Conservation (phyloP, 1,284 basidiomycete genomes). For the Heterobasidion occidentale region DNA sequence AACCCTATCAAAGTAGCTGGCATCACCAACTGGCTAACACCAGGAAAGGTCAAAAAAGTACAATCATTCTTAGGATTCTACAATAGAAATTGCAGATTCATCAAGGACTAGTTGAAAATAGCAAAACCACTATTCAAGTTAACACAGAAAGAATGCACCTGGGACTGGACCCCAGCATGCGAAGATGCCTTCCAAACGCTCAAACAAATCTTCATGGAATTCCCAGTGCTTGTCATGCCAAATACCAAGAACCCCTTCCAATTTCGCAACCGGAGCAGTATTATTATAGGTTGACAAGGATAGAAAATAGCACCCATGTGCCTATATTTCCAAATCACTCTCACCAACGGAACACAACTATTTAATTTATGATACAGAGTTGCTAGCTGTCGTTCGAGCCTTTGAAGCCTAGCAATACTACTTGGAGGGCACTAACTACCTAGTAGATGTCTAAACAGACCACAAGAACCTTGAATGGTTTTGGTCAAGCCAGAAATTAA, state of each 20-base stretch:
- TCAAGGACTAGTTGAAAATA: background rate
- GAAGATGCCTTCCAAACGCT: background rate
- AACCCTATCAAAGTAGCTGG: background rate
- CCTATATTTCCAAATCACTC: background rate
- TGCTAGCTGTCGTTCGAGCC: slow-evolving; percentile 11
- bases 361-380: slow-evolving; percentile 26
- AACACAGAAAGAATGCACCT: background rate
- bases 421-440: slow-evolving; percentile 5
- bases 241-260: background rate
- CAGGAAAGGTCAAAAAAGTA: background rate
- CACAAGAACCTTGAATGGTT: slow-evolving; percentile 21
- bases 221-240: background rate
- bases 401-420: slow-evolving; percentile 18
- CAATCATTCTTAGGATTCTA: background rate
- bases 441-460: slow-evolving; percentile 16
- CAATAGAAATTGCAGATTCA: background rate
- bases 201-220: background rate
- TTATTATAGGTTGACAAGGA: too few relatives aligned
- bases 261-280: background rate
- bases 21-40: background rate
- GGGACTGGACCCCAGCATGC: background rate
- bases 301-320: background rate
- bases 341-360: slow-evolving; percentile 18
- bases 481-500: slow-evolving; percentile 9
- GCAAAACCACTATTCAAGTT: background rate